Evolutionary conservation across 2,329 filamentous ascomycete genomes (phyloP), one percentile per base, ranked within the genome.

Genomic region (Orbilia brochopaga): DNA sequence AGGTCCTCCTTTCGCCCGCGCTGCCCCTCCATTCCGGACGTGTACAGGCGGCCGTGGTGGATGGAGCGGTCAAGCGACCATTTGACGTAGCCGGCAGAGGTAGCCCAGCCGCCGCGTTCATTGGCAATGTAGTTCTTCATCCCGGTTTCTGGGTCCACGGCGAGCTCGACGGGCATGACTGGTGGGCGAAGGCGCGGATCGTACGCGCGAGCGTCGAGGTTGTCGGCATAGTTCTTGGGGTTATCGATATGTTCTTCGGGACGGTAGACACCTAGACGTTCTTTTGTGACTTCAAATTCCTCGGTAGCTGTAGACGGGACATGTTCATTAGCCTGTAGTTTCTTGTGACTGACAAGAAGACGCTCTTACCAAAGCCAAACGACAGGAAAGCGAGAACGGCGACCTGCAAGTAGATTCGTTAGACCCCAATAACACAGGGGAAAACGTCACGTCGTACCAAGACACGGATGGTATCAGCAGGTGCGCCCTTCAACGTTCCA

Each of bases 51-150:
- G 13, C 90, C 90, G 76, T 85, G 92, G 79, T 93, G 90, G 73
- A 93, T 90, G 78, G 88, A 86, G 69, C 90, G 85, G 13, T 84
- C 83, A 73, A 94, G 79, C 76, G 89, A 92, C 80, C 86, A 90
- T 75, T 88, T 87, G 69, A 96, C 84, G 77, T 93, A 97, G 42
- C 90, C 92, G 6, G 90, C 83, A 74, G 92, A 96, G 19, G 94
- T 99, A 0, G 92, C 91, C 90, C 92, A 97, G 44, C 86, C 85
- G 2, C 92, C 91, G 13, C 81, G 83, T 79, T 97, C 93, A 77
- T 97, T 97, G 70, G 93, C 88, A 75, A 99, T 97, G 79, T 99
- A 99, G 79, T 97, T 97, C 81, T 97, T 99, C 93, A 99, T 96
- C n/a, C 92, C 92, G 0, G 90, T 94, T 4, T 85, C 81, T 35